Evolutionary conservation across 192 early-diverging fungal genomes (phyloP), one percentile per base, ranked within the genome.

Genomic region (Haplosporangium gracile): DNA sequence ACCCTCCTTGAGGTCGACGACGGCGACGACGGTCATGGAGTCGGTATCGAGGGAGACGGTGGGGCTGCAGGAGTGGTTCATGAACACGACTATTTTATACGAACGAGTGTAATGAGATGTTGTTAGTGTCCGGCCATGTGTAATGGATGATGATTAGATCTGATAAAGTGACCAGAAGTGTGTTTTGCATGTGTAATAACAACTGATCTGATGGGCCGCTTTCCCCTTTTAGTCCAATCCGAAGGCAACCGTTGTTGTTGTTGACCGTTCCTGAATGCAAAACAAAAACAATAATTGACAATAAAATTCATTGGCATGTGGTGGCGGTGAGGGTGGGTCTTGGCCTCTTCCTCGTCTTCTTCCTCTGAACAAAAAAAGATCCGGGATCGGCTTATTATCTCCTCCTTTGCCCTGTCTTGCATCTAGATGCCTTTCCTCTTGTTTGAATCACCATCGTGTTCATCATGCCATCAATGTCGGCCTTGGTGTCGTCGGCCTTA

Each of bases 31-130:
- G 15, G 86, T 85, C 63, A 75, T 79, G 47, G 78, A 81, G 72
- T 89, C 88, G 9, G 89, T 87, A 65, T 92, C 90, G 13, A 92
- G 53, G 36, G 75, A 72, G 34, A 82, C 89, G 38, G 88, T 88
- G 11, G 91, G 91, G 76, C 77, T 81, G 76, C 91, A 92, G 20
- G 91, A 85, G 47, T 92, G 91, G 78, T 92, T 92, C 83, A 90
- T 85, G 77, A 90, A 92, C 7, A 92, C 72, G 22, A 91, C 83
- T 85, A 38, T 9, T 34, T 26, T 51, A n/a, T 42, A 40, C 2
- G 8, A 60, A 43, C 1, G 18, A 57, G 18, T 73, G 36, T 47
- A 51, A 22, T 18, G 18, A 22, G 18, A 51, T 20, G 18, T 51
- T 51, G 49, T 29, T 68, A 45, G 15, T 15, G 15, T 0, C 11